Evolutionary conservation across 2,329 filamentous ascomycete species (phyloP).

Genomic region (Talaromyces sp.): DNA sequence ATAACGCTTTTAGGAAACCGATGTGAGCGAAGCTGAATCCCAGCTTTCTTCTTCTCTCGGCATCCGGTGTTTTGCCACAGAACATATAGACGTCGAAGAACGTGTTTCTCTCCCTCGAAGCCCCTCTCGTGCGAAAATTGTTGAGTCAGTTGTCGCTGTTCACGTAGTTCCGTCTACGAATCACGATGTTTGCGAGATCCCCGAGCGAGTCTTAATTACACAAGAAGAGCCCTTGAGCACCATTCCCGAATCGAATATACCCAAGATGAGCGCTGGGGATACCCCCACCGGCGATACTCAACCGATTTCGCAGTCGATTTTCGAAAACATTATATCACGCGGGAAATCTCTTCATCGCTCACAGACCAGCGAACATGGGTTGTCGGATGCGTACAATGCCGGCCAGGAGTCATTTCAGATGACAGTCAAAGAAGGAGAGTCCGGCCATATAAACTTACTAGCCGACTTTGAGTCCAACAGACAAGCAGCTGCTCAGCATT

Average conservation of each 20-base stretch:
- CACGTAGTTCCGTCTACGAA: slow-evolving; percentile 2
- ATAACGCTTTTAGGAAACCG: slow-evolving; percentile 27
- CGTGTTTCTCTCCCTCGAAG: neutral
- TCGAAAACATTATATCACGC: slow-evolving; percentile 38
- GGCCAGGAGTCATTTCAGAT: slow-evolving; percentile 29
- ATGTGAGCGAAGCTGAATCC: slow-evolving; percentile 20
- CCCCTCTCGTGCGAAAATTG: neutral
- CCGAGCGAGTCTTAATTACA: slow-evolving; percentile 13
- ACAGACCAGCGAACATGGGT: slow-evolving; percentile 11
- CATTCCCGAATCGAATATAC: slow-evolving; percentile 22
- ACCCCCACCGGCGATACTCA: slow-evolving; percentile 41
- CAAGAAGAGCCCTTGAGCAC: slow-evolving; percentile 21
- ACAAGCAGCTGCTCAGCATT: slow-evolving; percentile 13
- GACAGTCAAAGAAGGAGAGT: slow-evolving; percentile 40
- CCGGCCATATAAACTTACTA: slow-evolving; percentile 43
- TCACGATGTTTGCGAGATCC: slow-evolving; percentile 5
- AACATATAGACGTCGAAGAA: neutral
- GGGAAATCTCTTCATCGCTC: slow-evolving; percentile 31
- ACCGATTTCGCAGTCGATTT: slow-evolving; percentile 44
- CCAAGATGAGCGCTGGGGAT: slow-evolving; percentile 35
- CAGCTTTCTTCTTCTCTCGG: slow-evolving; percentile 11
- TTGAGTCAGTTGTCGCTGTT: slow-evolving; percentile 4
- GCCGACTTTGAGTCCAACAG: slow-evolving; percentile 34
- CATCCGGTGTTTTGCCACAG: neutral
- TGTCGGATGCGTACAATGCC: slow-evolving; percentile 14